Evolutionary conservation across 441 rosid species (phyloP).

Genomic region (Pelargonium fulgidum): DNA sequence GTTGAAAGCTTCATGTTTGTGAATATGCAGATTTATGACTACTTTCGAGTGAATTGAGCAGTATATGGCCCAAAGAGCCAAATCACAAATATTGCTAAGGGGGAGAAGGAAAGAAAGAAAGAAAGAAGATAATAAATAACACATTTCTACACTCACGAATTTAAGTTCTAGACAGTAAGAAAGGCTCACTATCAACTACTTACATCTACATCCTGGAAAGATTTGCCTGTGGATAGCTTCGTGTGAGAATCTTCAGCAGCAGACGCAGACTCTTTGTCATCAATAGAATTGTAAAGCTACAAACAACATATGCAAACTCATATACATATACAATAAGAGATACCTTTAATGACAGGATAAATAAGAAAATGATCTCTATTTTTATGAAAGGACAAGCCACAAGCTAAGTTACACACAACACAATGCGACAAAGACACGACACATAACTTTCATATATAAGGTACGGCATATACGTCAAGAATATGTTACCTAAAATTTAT

Average conservation of each 20-base stretch:
- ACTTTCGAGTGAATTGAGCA: neutral
- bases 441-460: too few species aligned
- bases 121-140: too few species aligned
- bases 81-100: too few species aligned
- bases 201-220: conserved; percentile 38
- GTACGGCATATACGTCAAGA: too few species aligned
- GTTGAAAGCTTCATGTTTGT: neutral
- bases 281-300: conserved; percentile 25
- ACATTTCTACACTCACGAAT: neutral
- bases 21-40: neutral
- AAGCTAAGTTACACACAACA: too few species aligned
- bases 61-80: neutral
- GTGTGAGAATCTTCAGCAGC: conserved; percentile 38
- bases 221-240: conserved; percentile 35
- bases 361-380: too few species aligned
- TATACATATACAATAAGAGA: too few species aligned
- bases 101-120: too few species aligned
- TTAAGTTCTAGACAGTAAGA: neutral
- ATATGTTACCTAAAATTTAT: too few species aligned
- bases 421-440: too few species aligned
- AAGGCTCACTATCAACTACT: conserved; percentile 19
- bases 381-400: too few species aligned
- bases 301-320: neutral
- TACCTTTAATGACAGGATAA: too few species aligned
- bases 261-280: conserved; percentile 42